These are phyloP conservation scores for Brasilioporus rufonigricans DNA, from an alignment of 768 basidiomycete species.

Conservation along the genomic window DNA sequence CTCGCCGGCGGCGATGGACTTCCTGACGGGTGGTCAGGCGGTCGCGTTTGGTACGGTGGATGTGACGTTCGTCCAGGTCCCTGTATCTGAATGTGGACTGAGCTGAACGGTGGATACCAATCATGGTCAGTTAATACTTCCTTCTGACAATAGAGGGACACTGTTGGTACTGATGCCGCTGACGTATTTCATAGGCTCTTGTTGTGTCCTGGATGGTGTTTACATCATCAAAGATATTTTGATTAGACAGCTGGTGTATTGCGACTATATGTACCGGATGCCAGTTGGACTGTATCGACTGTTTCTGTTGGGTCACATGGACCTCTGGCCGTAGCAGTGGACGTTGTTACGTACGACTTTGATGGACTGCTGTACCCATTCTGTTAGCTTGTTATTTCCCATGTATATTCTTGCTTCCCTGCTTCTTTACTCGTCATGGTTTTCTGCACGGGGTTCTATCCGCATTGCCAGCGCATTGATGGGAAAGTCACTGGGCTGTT, in stretches of 20 bases:
- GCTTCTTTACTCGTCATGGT: background rate
- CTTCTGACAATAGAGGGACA: background rate
- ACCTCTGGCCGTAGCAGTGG: background rate
- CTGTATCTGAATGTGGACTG: conserved; percentile 1
- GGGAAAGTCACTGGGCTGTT: background rate
- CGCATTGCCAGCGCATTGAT: background rate
- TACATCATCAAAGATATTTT: background rate
- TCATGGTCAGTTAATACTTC: conserved; percentile 1
- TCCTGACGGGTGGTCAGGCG: conserved; percentile 18
- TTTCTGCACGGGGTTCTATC: background rate
- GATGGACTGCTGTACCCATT: conserved; percentile 2
- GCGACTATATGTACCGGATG: background rate
- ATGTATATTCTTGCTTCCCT: background rate
- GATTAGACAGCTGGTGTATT: background rate
- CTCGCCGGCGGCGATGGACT: conserved; percentile 28
- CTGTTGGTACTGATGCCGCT: background rate
- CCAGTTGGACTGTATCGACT: conserved; percentile 2
- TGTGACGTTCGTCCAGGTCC: conserved; percentile 7
- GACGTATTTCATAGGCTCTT: conserved; percentile 4
- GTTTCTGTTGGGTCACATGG: background rate
- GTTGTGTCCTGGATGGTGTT: background rate
- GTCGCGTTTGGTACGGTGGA: conserved; percentile 13
- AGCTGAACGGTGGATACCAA: background rate
- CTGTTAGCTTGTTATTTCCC: background rate
- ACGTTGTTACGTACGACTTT: conserved; percentile 13